Base-by-base conservation (phyloP, 331 rosid genomes). In the Prunus yedoensis region DNA sequence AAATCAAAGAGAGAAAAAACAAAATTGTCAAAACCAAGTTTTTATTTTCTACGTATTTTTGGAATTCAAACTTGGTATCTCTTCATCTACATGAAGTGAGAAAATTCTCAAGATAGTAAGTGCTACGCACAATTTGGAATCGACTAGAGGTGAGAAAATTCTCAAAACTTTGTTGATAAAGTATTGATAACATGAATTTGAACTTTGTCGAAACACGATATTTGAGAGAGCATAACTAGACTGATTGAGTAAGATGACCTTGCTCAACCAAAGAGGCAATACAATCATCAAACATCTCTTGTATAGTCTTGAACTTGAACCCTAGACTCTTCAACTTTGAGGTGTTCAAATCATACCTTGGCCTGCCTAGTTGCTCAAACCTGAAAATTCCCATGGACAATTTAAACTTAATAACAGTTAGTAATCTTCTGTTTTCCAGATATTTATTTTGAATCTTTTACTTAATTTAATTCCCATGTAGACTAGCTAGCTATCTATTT, bases 251-350 rank as follows among this genome's bases (percentile, higher is more conserved):
- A 60, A 79, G 87, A 73, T 82, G 79, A 56, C 84, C 86, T 68
- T 79, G 84, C 59, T 86, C 88, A 79, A 86, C 83, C 60, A 94
- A 78, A 4, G 93, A 91, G 23, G 87, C 88, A 73, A 94, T 66
- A 77, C 93, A 87, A 43, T 94, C 98, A 73, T 91, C 89, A 63
- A 94, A 91, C 96, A 91, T 94, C 71, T 91, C 94, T 72, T 88
- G 78, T 25, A 90, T 59, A 16, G 88, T 58, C 84, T 85, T 91
- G 60, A 91, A 94, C 87, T 86, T 68, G 71, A 91, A 76, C 58
- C 98, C 97, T 6, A 87, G 49, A 45, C 80, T 85, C 83, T 73
- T 85, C 73, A 90, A 8, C 82, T 85, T 94, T 14, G 79, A 74
- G 2, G 87, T 88, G 83, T 83, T 74, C 32, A 88, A 80, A 1